A percentile compares a stretch with the other conserved stretches of the same genome.
phyloP scores from a whole-genome alignment of 1,284 basidiomycete species.

The Irpex rosettiformis region DNA sequence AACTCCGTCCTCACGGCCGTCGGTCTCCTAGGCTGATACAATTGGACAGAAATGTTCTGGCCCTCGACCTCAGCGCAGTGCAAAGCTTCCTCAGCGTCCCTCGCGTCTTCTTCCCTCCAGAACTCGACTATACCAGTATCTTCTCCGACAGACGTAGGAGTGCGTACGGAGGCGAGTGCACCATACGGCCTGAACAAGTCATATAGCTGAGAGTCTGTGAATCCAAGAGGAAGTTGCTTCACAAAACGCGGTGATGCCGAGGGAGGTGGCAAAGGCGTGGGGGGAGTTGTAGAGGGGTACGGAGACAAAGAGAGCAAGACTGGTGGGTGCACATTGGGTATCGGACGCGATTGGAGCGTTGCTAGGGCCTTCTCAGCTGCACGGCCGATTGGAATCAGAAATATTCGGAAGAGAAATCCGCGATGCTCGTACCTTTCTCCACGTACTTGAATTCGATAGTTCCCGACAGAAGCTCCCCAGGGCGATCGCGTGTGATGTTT shows the following conservation, averaged over 20 bases:
- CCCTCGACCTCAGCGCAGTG: conserved; percentile 79
- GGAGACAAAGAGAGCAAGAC: conserved; percentile 67
- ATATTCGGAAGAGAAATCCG: conserved; percentile 4
- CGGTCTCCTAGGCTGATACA: conserved; percentile 64
- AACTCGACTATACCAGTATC: conserved; percentile 81
- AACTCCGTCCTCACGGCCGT: conserved; percentile 56
- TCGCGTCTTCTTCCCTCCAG: conserved; percentile 86
- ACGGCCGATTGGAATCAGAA: conserved; percentile 11
- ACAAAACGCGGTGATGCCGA: conserved; percentile 72
- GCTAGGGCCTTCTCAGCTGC: conserved; percentile 86
- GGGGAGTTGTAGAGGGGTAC: conserved; percentile 68
- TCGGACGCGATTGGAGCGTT: conserved; percentile 71
- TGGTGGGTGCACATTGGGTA: conserved; percentile 53
- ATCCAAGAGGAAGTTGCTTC: conserved; percentile 68
- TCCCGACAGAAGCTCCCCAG: conserved; percentile 50
- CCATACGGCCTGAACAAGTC: conserved; percentile 73
- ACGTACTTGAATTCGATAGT: conserved; percentile 77
- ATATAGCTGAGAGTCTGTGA: conserved; percentile 72
- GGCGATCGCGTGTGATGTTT: conserved; percentile 60
- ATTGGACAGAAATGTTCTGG: conserved; percentile 74
- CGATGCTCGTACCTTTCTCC: conserved; percentile 59
- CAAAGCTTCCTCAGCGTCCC: conserved; percentile 71
- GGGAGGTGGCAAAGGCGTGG: conserved; percentile 68
- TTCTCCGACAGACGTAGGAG: conserved; percentile 67
- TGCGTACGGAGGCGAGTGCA: conserved; percentile 65